phyloP scores from a whole-genome alignment of 257 asterid genomes.

The Nicotiana benthamiana region DNA sequence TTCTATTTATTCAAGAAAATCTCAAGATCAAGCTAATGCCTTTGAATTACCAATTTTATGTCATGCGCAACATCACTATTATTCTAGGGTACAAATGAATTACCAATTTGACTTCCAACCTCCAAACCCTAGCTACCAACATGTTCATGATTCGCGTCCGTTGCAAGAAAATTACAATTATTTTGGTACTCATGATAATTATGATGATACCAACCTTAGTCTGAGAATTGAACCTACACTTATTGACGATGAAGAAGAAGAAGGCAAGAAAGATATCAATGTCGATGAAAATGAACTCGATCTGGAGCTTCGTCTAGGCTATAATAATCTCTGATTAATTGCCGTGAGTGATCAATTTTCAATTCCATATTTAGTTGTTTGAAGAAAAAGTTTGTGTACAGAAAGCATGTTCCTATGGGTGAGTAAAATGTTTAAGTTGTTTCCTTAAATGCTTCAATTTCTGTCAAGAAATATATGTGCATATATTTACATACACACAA shows the following conservation, averaged over 20 bases:
- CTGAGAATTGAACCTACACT: slow-evolving; percentile 30
- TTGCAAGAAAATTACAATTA: neutral
- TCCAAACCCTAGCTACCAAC: slow-evolving; percentile 38
- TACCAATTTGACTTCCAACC: slow-evolving; percentile 41
- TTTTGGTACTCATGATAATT: slow-evolving; percentile 5
- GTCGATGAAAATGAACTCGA: slow-evolving; percentile 49
- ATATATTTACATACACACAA: neutral
- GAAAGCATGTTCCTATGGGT: neutral
- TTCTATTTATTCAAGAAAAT: slow-evolving; percentile 5
- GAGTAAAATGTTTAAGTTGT: neutral
- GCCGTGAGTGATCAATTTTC: neutral
- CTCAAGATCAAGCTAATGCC: neutral
- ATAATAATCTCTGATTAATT: slow-evolving; percentile 8
- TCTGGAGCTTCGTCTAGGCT: slow-evolving; percentile 92
- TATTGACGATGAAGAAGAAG: slow-evolving; percentile 11
- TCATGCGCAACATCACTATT: slow-evolving; percentile 13
- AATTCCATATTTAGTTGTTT: neutral
- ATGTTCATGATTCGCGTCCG: slow-evolving; percentile 9
- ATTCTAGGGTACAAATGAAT: slow-evolving; percentile 20
- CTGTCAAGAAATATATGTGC: neutral
- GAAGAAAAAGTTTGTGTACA: neutral
- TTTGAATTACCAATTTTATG: slow-evolving; percentile 7
- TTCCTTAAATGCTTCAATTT: neutral
- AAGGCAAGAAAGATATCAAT: slow-evolving; percentile 1
- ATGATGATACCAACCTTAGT: slow-evolving; percentile 24